Percentiles rank a stretch among this genome's conserved stretches.
Conservation (phyloP, 306 rosid species). For the Boehmeria nivea region DNA sequence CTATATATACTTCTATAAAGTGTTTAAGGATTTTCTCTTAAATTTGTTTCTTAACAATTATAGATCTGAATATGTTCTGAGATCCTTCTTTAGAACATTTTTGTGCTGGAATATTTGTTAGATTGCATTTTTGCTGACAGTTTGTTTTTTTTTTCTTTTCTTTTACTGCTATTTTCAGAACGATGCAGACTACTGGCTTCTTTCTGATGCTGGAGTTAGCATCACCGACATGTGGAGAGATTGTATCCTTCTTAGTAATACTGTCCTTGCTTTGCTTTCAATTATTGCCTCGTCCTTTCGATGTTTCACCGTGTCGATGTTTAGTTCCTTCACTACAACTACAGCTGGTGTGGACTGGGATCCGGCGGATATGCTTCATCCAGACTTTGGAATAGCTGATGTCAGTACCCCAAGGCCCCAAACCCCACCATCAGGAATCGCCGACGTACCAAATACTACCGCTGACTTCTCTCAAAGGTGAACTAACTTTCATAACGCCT, state of each 20-base stretch:
- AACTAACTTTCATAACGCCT: conserved; percentile 17
- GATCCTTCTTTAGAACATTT: no score
- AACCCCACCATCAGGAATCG: conserved; percentile 41
- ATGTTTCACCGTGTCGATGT: conserved; percentile 4
- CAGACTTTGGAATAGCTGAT: conserved; percentile 58
- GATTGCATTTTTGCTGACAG: no score
- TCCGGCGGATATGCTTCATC: conserved; percentile 59
- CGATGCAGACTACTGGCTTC: conserved; percentile 97
- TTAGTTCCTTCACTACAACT: conserved; percentile 42
- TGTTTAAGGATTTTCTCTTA: no score
- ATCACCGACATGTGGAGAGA: conserved; percentile 99
- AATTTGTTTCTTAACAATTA: no score
- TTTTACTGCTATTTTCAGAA: conserved; percentile 57
- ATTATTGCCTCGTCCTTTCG: not conserved
- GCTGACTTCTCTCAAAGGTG: conserved; percentile 46
- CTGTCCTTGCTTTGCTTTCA: conserved; percentile 16
- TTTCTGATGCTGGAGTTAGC: conserved; percentile 92
- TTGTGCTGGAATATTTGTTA: no score
- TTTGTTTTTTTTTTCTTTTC: conserved; percentile 11
- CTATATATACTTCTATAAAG: no score
- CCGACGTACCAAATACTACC: conserved; percentile 42
- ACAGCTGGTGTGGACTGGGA: conserved; percentile 77
- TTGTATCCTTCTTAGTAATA: conserved; percentile 52
- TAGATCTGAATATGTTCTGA: no score
- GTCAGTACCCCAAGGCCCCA: conserved; percentile 33